These are phyloP conservation scores for Mycena albidolilacea DNA, from an alignment of 768 basidiomycete species.

Conservation along the genomic window DNA sequence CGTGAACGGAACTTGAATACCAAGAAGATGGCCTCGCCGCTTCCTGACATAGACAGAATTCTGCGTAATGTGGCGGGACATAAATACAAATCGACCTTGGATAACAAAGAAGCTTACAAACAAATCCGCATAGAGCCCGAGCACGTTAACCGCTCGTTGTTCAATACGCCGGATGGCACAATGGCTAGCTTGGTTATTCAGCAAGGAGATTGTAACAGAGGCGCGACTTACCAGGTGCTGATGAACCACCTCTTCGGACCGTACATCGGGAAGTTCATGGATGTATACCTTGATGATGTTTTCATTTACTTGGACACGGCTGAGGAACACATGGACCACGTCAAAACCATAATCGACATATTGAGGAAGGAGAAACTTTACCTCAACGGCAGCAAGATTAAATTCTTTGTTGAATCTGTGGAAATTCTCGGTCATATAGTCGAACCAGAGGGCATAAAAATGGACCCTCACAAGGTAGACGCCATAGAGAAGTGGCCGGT, in stretches of 20 bases:
- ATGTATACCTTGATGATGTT: slow-evolving; percentile 43
- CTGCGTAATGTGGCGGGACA: too few species aligned
- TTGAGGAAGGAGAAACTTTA: slow-evolving; percentile 52
- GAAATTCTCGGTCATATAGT: slow-evolving; percentile 53
- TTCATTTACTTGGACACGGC: slow-evolving; percentile 57
- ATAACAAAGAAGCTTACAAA: slow-evolving; percentile 51
- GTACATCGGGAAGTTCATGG: slow-evolving; percentile 52
- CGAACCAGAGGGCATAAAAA: slow-evolving; percentile 54
- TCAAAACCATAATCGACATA: slow-evolving; percentile 49
- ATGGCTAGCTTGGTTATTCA: slow-evolving; percentile 56
- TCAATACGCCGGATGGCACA: slow-evolving; percentile 57
- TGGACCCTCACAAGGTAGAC: slow-evolving; percentile 52
- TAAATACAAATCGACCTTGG: too few species aligned
- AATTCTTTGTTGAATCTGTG: slow-evolving; percentile 47
- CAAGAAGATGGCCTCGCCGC: too few species aligned
- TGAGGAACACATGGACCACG: slow-evolving; percentile 53
- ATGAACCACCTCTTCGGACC: slow-evolving; percentile 56
- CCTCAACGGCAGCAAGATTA: slow-evolving; percentile 51
- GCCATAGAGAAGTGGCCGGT: slow-evolving; percentile 50
- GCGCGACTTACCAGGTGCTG: slow-evolving; percentile 58
- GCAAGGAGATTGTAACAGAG: slow-evolving; percentile 44
- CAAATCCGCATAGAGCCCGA: slow-evolving; percentile 52
- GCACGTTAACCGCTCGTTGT: slow-evolving; percentile 43
- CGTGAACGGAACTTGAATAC: too few species aligned
- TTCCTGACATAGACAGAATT: too few species aligned